Evolutionary conservation across 805 yeast genomes (phyloP), one percentile per base, ranked within the genome.

Genomic region (Starmerella etchellsii): DNA sequence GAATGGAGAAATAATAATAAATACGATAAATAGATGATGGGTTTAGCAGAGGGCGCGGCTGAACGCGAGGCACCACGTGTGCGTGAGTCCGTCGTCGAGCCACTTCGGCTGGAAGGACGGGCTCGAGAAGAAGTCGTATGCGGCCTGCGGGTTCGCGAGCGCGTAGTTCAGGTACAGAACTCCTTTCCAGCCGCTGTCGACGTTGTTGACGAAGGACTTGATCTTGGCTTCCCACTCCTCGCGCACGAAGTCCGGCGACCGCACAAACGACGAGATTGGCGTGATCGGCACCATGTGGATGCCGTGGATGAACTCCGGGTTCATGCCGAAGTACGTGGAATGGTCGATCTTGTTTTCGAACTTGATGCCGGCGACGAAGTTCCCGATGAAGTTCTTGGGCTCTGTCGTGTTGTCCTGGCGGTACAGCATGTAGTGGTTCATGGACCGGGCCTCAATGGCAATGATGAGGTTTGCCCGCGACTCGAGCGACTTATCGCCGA

Each of bases 11-110:
- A 11, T 9, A 24, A n/a, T n/a, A n/a, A n/a, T n/a, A n/a, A n/a
- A n/a, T n/a, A n/a, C n/a, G n/a, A n/a, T n/a, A n/a, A n/a, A n/a
- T n/a, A n/a, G n/a, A n/a, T n/a, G n/a, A n/a, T n/a, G n/a, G n/a
- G n/a, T n/a, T n/a, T n/a, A 51, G 19, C 27, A 6, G 15, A 52
- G 32, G 9, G 49, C 91, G 24, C 42, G 42, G 37, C 81, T 66
- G 53, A 71, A 82, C 0, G 91, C 75, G 43, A 83, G 63, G 1
- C 84, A 72, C 93, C 94, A 84, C 0, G 95, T 78, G 43, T 75
- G 65, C 21, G 87, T 74, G 70, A 80, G 82, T 1, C 95, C 95
- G 43, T 70, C 69, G 54, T 85, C 95, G 37, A 85, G 70, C 49
- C 68, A 69, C 4, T 59, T 53, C 15, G 62, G 61, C 30, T 66